phyloP scores from a whole-genome alignment of 2,329 filamentous ascomycete species.

The Penicillium sp. region DNA sequence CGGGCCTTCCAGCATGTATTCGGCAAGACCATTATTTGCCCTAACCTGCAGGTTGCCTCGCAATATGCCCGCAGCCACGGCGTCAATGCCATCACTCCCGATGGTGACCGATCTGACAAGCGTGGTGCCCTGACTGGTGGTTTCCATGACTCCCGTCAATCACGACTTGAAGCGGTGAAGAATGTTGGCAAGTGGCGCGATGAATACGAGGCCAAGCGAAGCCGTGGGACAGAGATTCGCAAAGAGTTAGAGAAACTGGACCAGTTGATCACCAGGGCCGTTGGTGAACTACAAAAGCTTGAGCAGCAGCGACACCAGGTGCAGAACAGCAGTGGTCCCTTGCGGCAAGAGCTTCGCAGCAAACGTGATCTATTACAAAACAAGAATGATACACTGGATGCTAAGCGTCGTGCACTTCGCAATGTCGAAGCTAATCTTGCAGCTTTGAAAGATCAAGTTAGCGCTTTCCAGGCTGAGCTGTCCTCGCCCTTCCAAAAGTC shows the following conservation, averaged over 20 bases:
- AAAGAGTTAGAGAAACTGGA: conserved; percentile 74
- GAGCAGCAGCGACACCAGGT: conserved; percentile 75
- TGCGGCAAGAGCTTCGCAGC: conserved; percentile 72
- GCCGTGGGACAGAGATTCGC: conserved; percentile 65
- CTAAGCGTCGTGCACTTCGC: conserved; percentile 63
- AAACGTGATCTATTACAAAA: conserved; percentile 75
- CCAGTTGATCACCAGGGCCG: conserved; percentile 84
- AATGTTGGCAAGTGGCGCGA: conserved; percentile 71
- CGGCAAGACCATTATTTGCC: conserved; percentile 91
- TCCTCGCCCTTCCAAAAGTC: conserved; percentile 89
- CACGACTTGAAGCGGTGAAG: conserved; percentile 81
- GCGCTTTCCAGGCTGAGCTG: conserved; percentile 76
- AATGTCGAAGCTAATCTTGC: conserved; percentile 74
- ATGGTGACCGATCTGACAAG: conserved; percentile 93
- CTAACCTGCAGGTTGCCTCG: conserved; percentile 79
- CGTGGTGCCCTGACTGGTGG: conserved; percentile 94
- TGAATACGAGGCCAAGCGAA: conserved; percentile 67
- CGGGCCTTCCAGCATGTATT: conserved; percentile 93
- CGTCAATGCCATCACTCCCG: conserved; percentile 88
- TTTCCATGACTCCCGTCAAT: conserved; percentile 82
- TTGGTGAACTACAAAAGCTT: conserved; percentile 78
- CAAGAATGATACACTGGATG: conserved; percentile 70
- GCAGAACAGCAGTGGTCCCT: conserved; percentile 77
- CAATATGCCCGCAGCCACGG: conserved; percentile 92
- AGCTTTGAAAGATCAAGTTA: conserved; percentile 71